phyloP scores from a whole-genome alignment of 2,329 filamentous ascomycete genomes.

The Shiraia sp. region DNA sequence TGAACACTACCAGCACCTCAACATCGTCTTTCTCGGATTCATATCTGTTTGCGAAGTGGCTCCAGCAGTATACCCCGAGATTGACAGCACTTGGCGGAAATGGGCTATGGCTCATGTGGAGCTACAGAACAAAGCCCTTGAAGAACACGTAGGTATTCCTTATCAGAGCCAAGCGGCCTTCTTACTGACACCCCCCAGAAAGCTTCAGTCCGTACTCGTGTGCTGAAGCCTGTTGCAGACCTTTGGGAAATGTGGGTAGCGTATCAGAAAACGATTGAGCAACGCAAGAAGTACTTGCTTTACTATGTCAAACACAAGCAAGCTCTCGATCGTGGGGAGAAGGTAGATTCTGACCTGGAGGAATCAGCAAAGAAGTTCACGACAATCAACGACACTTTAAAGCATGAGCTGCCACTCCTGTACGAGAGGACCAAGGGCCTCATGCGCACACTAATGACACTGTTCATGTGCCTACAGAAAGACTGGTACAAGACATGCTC shows the following conservation, averaged over 20 bases:
- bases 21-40: constrained; percentile 78
- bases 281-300: constrained; percentile 87
- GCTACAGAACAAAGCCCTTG: constrained; percentile 78
- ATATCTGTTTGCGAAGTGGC: constrained; percentile 75
- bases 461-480: constrained; percentile 82
- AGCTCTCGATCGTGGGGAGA: constrained; percentile 79
- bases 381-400: constrained; percentile 88
- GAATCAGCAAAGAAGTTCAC: constrained; percentile 88
- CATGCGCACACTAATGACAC: constrained; percentile 79
- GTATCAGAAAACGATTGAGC: constrained; percentile 87
- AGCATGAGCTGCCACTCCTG: constrained; percentile 85
- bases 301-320: constrained; percentile 84
- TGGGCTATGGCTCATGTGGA: constrained; percentile 88
- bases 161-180: constrained; percentile 1
- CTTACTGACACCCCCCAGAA: constrained; percentile 47
- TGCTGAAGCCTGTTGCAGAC: constrained; percentile 81
- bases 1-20: constrained; percentile 78
- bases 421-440: constrained; percentile 80
- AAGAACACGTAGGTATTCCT: constrained; percentile 71
- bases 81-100: constrained; percentile 92
- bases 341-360: constrained; percentile 80
- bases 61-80: constrained; percentile 69
- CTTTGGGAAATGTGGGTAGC: constrained; percentile 80
- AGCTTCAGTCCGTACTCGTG: constrained; percentile 72
- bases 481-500: constrained; percentile 84